Percentiles rank a stretch among this genome's conserved stretches.
Evolutionary conservation across 257 asterid species (phyloP).

Genomic region (Solanum ossicruentum): DNA sequence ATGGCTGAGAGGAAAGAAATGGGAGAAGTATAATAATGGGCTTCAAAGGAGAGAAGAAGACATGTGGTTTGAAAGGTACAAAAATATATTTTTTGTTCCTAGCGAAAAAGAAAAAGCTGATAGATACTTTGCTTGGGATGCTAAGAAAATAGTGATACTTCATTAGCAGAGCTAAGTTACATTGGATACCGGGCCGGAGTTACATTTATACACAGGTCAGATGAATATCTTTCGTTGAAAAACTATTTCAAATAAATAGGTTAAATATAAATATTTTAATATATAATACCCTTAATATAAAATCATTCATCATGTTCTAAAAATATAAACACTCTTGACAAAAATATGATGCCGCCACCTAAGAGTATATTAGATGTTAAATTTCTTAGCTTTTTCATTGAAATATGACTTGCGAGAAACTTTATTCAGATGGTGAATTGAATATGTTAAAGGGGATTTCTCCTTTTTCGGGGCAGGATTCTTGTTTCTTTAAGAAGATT

Average conservation of each 20-base stretch:
- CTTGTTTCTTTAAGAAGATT: constrained; percentile 23
- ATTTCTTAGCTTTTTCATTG: too few relatives aligned
- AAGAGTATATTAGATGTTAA: neutral
- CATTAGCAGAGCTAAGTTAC: neutral
- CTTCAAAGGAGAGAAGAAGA: neutral
- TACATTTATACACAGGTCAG: too few relatives aligned
- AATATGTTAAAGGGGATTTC: constrained; percentile 3
- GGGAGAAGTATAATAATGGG: neutral
- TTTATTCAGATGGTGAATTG: constrained; percentile 8
- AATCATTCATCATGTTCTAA: too few relatives aligned
- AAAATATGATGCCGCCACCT: too few relatives aligned
- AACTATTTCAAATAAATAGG: too few relatives aligned
- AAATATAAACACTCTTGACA: too few relatives aligned
- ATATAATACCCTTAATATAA: too few relatives aligned
- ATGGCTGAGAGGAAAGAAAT: constrained; percentile 16
- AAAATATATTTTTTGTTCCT: neutral
- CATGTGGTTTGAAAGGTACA: neutral
- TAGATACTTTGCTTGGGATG: constrained; percentile 64
- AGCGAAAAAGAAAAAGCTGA: neutral
- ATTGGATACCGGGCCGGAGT: neutral
- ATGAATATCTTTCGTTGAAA: too few relatives aligned
- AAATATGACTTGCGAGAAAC: neutral
- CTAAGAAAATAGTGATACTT: neutral
- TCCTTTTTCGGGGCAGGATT: constrained; percentile 9
- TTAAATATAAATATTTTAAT: too few relatives aligned